Evolutionary conservation across 139 green algal genomes (phyloP).

Genomic region (Chlorella sp.): DNA sequence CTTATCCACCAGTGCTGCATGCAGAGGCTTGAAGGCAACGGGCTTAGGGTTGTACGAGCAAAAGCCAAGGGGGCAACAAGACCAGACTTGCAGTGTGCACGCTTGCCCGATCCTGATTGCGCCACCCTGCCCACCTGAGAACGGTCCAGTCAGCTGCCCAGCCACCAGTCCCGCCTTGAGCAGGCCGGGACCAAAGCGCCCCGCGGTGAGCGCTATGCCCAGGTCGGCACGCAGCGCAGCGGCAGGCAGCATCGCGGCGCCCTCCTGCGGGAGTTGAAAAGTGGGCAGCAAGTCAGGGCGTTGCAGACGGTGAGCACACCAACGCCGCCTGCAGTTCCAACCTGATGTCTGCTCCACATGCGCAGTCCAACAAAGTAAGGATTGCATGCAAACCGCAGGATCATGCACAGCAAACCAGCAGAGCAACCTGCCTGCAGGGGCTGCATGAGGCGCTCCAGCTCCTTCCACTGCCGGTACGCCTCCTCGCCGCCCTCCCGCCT

Average conservation of each 20-base stretch:
- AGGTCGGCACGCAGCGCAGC: slow-evolving; percentile 45
- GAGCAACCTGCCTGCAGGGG: slow-evolving; percentile 75
- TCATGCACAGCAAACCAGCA: too few species aligned
- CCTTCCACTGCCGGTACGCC: slow-evolving; percentile 64
- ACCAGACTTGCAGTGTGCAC: too few species aligned
- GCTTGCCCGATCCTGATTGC: too few species aligned
- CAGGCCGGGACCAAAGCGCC: slow-evolving; percentile 78
- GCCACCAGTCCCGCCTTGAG: slow-evolving; percentile 60
- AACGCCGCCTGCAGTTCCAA: too few species aligned
- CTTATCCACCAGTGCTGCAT: slow-evolving; percentile 52
- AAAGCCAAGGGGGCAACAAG: too few species aligned
- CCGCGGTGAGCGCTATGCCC: slow-evolving; percentile 73
- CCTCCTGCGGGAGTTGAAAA: slow-evolving; percentile 15
- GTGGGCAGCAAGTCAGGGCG: too few species aligned
- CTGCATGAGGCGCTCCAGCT: slow-evolving; percentile 81
- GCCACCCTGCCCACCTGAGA: slow-evolving; percentile 49
- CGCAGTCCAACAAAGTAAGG: too few species aligned
- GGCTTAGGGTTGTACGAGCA: too few species aligned
- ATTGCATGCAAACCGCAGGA: too few species aligned
- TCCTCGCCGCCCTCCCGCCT: slow-evolving; percentile 48
- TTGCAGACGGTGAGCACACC: too few species aligned
- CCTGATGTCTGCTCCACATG: too few species aligned
- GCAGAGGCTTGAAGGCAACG: too few species aligned
- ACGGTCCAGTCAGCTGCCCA: slow-evolving; percentile 79
- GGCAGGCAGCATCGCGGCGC: slow-evolving; percentile 80